Percentiles rank a stretch among this genome's conserved stretches.
These are phyloP conservation scores for Musa itinerans DNA, from an alignment of 176 grass and related monocot genomes.

Conservation along the genomic window DNA sequence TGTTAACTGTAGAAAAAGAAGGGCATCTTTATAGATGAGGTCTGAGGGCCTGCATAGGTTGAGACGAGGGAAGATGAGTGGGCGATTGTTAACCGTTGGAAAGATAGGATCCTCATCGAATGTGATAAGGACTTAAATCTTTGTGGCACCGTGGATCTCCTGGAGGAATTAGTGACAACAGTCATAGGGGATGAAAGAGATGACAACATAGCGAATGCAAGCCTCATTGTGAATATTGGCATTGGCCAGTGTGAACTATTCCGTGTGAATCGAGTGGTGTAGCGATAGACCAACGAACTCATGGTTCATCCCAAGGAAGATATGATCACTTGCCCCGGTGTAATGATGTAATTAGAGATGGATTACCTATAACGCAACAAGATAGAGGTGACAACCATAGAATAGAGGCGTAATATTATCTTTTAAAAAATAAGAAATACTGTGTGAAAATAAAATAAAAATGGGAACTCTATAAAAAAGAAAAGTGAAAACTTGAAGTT, in stretches of 20 bases:
- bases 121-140: constrained; percentile 63
- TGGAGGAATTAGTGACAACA: constrained; percentile 89
- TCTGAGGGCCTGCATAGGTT: constrained; percentile 37
- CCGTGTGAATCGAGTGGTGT: constrained; percentile 60
- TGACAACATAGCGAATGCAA: constrained; percentile 52
- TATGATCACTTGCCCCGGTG: constrained; percentile 51
- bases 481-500: too few relatives aligned
- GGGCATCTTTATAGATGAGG: constrained; percentile 43
- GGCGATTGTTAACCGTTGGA: too few relatives aligned
- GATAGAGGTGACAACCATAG: too few relatives aligned
- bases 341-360: constrained; percentile 66
- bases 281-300: constrained; percentile 56
- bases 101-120: constrained; percentile 36
- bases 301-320: constrained; percentile 73
- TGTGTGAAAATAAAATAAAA: too few relatives aligned
- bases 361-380: neutral
- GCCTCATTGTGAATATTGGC: constrained; percentile 43
- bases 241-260: constrained; percentile 69
- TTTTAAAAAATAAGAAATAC: too few relatives aligned
- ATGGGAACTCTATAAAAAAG: too few relatives aligned
- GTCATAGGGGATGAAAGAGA: constrained; percentile 78
- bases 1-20: constrained; percentile 57
- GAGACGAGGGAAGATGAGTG: constrained; percentile 39
- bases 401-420: too few relatives aligned
- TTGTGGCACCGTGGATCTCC: constrained; percentile 55